Conservation (phyloP, 805 yeast genomes). For the Jamesozyma hellenica region DNA sequence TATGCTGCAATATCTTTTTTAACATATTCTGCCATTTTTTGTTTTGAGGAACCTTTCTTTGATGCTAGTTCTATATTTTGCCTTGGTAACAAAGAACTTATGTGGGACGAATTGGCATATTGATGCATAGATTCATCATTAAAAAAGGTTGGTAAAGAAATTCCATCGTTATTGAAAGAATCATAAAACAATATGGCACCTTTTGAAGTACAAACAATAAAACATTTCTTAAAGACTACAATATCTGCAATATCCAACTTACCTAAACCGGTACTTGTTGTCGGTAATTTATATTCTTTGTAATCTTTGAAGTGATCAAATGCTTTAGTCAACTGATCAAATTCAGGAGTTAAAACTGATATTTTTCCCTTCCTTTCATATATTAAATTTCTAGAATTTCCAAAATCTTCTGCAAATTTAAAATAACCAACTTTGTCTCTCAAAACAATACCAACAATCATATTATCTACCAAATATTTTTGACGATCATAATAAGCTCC, state of each 20-base stretch:
- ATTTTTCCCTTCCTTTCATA: conserved; percentile 43
- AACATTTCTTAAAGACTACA: conserved; percentile 53
- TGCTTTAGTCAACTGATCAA: conserved; percentile 24
- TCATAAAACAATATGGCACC: conserved; percentile 52
- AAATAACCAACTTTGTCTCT: conserved; percentile 51
- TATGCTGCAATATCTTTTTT: conserved; percentile 31
- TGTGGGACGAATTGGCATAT: conserved; percentile 10
- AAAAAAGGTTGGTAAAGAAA: conserved; percentile 49
- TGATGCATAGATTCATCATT: conserved; percentile 26
- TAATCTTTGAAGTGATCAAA: conserved; percentile 31
- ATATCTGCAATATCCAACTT: conserved; percentile 49
- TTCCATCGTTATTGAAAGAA: conserved; percentile 46
- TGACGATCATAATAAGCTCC: conserved; percentile 42
- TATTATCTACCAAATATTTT: conserved; percentile 26
- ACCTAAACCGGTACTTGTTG: conserved; percentile 45
- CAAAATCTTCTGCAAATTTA: conserved; percentile 59
- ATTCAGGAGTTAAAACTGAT: conserved; percentile 33
- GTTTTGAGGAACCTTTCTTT: conserved; percentile 21
- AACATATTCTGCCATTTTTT: conserved; percentile 28
- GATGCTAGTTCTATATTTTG: conserved; percentile 15
- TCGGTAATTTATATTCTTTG: conserved; percentile 49
- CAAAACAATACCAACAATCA: conserved; percentile 40
- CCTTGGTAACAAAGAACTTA: conserved; percentile 15
- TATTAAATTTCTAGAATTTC: conserved; percentile 45
- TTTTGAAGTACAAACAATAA: conserved; percentile 55